These are phyloP conservation scores for Exophiala dermatitidis DNA, from an alignment of 2,329 filamentous ascomycete genomes.

Conservation along the genomic window DNA sequence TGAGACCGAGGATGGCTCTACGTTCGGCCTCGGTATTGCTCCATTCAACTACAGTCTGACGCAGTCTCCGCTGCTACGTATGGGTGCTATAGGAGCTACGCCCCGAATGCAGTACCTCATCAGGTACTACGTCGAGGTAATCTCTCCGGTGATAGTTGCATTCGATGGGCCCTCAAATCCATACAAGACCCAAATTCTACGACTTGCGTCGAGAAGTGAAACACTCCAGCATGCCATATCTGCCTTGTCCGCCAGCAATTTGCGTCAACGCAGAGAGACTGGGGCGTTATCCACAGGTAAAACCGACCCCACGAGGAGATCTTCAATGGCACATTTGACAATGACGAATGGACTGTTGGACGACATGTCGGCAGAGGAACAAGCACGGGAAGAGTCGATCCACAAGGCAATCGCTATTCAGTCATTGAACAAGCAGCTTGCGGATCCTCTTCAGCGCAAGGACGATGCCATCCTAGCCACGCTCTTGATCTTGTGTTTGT, in stretches of 20 bases:
- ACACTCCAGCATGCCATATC: constrained; percentile 90
- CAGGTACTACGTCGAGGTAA: constrained; percentile 87
- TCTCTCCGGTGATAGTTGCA: constrained; percentile 85
- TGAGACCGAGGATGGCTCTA: constrained; percentile 14
- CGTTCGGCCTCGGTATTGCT: constrained; percentile 3
- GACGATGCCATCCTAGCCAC: constrained; percentile 85
- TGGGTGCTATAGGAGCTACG: constrained; percentile 50
- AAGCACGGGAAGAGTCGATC: constrained; percentile 67
- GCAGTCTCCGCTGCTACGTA: constrained; percentile 16
- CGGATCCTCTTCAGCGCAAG: constrained; percentile 64
- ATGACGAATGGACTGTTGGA: constrained; percentile 36
- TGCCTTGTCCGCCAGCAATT: constrained; percentile 78
- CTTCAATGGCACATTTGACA: constrained; percentile 41
- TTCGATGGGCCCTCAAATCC: constrained; percentile 83
- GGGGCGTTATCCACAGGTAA: constrained; percentile 49
- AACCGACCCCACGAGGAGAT: constrained; percentile 44
- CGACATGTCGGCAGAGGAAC: constrained; percentile 47
- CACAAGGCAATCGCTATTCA: constrained; percentile 80
- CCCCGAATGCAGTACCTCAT: constrained; percentile 80
- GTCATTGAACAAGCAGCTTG: constrained; percentile 75
- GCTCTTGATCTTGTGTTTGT: constrained; percentile 79
- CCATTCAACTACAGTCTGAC: constrained; percentile 15
- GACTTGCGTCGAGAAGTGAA: constrained; percentile 67
- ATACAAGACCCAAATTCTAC: constrained; percentile 74
- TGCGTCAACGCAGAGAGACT: constrained; percentile 66